Base-by-base conservation (phyloP, 106 monocot species). In the Xerophyta viscosa region DNA sequence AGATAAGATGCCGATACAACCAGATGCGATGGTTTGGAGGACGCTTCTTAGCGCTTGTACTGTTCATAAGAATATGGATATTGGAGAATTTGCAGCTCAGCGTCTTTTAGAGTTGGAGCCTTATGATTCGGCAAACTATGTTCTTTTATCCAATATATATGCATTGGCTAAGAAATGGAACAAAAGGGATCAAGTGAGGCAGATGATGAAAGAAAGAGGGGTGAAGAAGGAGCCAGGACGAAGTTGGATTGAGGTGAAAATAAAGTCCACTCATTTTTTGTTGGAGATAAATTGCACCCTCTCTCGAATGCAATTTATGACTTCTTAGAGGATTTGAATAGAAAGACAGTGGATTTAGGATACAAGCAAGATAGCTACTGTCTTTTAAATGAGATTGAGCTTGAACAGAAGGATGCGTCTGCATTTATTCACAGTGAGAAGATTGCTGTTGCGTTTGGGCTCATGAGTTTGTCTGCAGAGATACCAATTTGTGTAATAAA, bases 61-160 rank as follows among this genome's bases (percentile, higher is more conserved):
- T 58, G 70, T 86, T 45, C 79, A 92, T 52, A 82, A 77, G 54
- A 92, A 92, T 51, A 53, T 76, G 17, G 70, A 82, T 58, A 61
- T 87, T 57, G 92, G 92, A 26, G 79, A 87, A 57, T 49, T 77
- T 60, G 92, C 82, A 20, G 82, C 76, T 36, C 44, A 56, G 7
- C 75, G 48, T 58, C 73, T 92, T 22, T 61, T 82, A 1, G 73
- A 82, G 37, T 58, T 86, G 57, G 86, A 92, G 52, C 86, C 86
- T 8, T 60, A 72, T 48, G 86, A 86, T 70, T 79, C 82, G 15
- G 86, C 86, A 41, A 73, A 66, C 18, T 86, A 92, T 68, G 92
- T 92, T 48, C 82, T 92, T 13, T 37, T 92, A 27, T 86, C 92
- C 42, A 83, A 86, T 46, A 56, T 86, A 22, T 92, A 92, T 70